A percentile compares a stretch with the other conserved stretches of the same genome.
Evolutionary conservation across 148 eudicot species (phyloP).

Genomic region (Amaranthus palmeri): DNA sequence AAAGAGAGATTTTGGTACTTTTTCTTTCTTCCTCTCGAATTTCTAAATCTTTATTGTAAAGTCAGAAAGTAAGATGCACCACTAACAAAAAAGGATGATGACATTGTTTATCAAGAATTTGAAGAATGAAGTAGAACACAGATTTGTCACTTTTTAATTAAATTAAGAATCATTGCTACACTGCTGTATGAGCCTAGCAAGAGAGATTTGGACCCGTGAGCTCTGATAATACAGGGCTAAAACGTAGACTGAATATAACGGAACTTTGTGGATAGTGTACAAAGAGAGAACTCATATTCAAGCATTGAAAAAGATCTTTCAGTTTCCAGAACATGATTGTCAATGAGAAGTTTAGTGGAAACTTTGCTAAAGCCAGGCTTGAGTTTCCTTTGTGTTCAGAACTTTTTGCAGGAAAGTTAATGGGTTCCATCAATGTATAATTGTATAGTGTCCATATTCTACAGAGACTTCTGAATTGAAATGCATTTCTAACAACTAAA

Average conservation of each 20-base stretch:
- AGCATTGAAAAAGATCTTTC: not conserved
- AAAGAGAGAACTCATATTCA: not conserved
- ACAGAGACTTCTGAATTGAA: not conserved
- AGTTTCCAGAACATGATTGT: slow-evolving; percentile 7
- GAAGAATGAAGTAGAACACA: not conserved
- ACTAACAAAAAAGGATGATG: not conserved
- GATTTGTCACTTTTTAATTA: not conserved
- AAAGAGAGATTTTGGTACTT: slow-evolving; percentile 61
- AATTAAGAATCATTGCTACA: not conserved
- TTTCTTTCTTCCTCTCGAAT: not conserved
- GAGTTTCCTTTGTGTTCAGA: not conserved
- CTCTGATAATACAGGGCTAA: not conserved
- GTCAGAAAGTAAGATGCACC: not conserved
- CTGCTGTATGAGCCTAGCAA: not conserved
- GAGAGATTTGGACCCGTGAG: not conserved
- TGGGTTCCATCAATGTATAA: not conserved
- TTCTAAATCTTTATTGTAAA: not conserved
- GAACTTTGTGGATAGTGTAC: not conserved
- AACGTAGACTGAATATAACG: not conserved
- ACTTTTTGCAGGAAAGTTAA: not conserved
- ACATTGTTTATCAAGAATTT: not conserved
- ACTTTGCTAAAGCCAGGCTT: not conserved
- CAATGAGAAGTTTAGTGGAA: not conserved
- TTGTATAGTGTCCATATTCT: slow-evolving; percentile 1
- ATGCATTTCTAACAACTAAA: slow-evolving; percentile 13